A percentile compares a stretch with the other conserved stretches of the same genome.
These are phyloP conservation scores for Gracilaria gracilis DNA, from an alignment of 23 red algal genomes.

Conservation along the genomic window DNA sequence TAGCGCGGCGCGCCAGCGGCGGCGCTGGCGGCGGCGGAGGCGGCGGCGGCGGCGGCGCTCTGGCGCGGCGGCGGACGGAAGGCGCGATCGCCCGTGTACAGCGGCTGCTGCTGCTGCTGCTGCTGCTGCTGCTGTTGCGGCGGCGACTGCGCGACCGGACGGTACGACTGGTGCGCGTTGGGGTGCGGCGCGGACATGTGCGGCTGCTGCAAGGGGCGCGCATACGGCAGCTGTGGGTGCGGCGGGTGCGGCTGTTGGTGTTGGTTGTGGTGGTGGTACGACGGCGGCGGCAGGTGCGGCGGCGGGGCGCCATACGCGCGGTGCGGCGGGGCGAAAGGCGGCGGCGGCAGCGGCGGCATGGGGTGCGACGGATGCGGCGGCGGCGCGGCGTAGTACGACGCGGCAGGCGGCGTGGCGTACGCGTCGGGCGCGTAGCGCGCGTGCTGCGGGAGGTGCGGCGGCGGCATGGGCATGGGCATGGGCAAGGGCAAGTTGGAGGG, in stretches of 20 bases:
- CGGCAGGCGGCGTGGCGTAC: no score
- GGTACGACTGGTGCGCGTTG: constrained; percentile 7
- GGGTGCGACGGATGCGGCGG: constrained; percentile 9
- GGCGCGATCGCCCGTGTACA: not conserved
- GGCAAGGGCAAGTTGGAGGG: not conserved
- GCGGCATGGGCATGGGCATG: not conserved
- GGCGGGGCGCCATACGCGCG: not conserved
- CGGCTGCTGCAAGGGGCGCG: not conserved
- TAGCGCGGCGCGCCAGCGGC: not conserved
- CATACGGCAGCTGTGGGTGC: not conserved
- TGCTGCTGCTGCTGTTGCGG: constrained; percentile 26
- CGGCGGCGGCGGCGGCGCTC: constrained; percentile 4
- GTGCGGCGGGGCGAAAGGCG: constrained; percentile 2
- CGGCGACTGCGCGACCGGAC: not conserved
- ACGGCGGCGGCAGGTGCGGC: not conserved
- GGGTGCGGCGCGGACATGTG: constrained; percentile 7
- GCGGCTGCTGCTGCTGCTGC: not conserved
- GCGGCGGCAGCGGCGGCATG: not conserved
- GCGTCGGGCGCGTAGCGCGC: not conserved
- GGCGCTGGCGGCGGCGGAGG: not conserved
- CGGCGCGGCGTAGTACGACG: no score
- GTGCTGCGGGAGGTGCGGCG: not conserved
- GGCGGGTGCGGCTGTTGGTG: not conserved
- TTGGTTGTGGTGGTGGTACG: not conserved
- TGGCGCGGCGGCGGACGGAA: not conserved